A percentile compares a stretch with the other conserved stretches of the same genome.
phyloP scores from a whole-genome alignment of 148 eudicot genomes.

The Polygonum maritimum region DNA sequence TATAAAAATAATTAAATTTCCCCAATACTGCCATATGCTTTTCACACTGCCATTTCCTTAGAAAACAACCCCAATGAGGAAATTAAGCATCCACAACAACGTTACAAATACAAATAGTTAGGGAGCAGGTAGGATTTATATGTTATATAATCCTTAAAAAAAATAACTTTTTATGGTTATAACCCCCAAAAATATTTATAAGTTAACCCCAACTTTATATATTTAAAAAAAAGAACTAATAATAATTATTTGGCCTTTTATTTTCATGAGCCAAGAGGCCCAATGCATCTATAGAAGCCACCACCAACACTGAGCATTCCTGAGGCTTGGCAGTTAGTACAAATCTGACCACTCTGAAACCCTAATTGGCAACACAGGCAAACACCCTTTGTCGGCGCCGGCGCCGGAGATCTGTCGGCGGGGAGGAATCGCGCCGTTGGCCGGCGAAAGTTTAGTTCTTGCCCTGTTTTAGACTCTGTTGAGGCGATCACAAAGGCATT shows the following conservation, averaged over 20 bases:
- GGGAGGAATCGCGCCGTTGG: neutral
- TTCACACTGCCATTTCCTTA: too few species aligned
- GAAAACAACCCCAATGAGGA: neutral
- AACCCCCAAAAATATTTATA: neutral
- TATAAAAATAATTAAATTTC: too few species aligned
- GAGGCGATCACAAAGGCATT: neutral
- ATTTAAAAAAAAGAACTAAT: neutral
- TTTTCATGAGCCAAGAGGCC: constrained; percentile 13
- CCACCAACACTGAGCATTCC: neutral
- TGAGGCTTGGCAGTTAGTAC: neutral
- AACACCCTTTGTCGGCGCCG: constrained; percentile 1
- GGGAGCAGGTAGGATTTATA: neutral
- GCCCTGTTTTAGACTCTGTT: neutral
- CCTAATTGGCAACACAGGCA: constrained; percentile 45
- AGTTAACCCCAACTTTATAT: neutral
- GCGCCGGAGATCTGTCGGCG: constrained; percentile 4
- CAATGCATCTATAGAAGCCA: neutral
- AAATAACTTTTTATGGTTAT: neutral
- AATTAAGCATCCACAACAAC: neutral
- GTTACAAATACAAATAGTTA: neutral
- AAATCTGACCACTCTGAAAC: constrained; percentile 9
- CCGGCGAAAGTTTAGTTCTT: neutral
- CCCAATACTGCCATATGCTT: too few species aligned
- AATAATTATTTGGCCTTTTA: neutral
- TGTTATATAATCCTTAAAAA: neutral